Evolutionary conservation across 2,329 filamentous ascomycete species (phyloP).

Genomic region (Beauveria sp.): DNA sequence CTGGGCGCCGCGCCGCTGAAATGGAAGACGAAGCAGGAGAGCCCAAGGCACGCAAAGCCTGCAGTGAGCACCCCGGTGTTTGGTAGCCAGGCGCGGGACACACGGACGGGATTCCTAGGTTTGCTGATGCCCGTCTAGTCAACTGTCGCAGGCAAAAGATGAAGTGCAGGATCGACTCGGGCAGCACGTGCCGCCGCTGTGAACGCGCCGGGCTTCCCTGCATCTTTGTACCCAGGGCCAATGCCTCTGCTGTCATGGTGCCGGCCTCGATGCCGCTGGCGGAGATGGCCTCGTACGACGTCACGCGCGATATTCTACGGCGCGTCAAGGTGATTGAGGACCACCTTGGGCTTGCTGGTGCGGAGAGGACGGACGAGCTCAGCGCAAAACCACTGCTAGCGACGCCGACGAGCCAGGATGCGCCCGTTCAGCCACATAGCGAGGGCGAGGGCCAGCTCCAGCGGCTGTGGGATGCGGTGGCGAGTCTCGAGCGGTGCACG

Average conservation of each 20-base stretch:
- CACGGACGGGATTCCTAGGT: background rate
- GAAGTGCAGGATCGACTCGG: slow-evolving; percentile 29
- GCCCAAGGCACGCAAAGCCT: slow-evolving; percentile 24
- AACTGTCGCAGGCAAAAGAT: slow-evolving; percentile 26
- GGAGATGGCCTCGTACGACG: slow-evolving; percentile 4
- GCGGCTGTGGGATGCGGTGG: slow-evolving; percentile 24
- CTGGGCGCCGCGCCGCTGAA: background rate
- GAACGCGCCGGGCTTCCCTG: slow-evolving; percentile 28
- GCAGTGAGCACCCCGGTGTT: slow-evolving; percentile 18
- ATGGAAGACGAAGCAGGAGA: slow-evolving; percentile 13
- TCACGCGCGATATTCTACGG: slow-evolving; percentile 12
- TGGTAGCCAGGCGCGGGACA: background rate
- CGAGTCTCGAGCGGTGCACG: slow-evolving; percentile 21
- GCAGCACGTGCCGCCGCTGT: slow-evolving; percentile 27
- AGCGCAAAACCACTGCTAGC: background rate
- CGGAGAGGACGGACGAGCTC: background rate
- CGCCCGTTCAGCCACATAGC: slow-evolving; percentile 12
- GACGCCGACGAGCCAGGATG: slow-evolving; percentile 13
- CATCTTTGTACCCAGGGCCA: slow-evolving; percentile 32
- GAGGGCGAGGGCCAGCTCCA: slow-evolving; percentile 9
- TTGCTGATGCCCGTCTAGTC: slow-evolving; percentile 13
- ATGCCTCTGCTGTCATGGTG: slow-evolving; percentile 21
- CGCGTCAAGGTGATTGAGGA: slow-evolving; percentile 21
- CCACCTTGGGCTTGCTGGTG: slow-evolving; percentile 17
- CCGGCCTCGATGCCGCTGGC: slow-evolving; percentile 1